Conservation (phyloP, 352 stramenopile species). For the Phytopythium litorale region DNA sequence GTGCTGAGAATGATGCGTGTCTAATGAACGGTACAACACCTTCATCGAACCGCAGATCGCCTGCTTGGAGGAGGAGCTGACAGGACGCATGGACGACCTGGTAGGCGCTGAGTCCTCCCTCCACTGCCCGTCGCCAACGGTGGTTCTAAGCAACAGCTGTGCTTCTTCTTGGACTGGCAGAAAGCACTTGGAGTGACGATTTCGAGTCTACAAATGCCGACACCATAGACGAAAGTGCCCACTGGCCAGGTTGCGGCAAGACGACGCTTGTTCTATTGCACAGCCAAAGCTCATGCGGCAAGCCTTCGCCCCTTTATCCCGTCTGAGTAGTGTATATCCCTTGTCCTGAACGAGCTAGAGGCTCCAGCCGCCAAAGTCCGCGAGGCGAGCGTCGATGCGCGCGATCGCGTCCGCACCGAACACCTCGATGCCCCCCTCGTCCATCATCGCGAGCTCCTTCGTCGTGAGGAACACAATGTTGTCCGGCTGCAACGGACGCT, state of each 20-base stretch:
- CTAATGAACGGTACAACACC: not conserved
- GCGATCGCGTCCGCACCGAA: slow-evolving; percentile 66
- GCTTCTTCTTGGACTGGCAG: not conserved
- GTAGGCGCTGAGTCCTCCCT: not conserved
- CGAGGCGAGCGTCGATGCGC: slow-evolving; percentile 60
- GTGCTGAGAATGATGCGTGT: not conserved
- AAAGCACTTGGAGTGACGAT: not conserved
- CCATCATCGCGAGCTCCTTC: slow-evolving; percentile 63
- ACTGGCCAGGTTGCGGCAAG: not conserved
- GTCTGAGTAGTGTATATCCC: slow-evolving; percentile 5
- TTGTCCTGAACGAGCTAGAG: not conserved
- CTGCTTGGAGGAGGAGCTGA: slow-evolving; percentile 7
- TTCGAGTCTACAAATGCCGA: not conserved
- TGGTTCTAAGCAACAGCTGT: not conserved
- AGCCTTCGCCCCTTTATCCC: not conserved
- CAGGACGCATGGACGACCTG: slow-evolving; percentile 6
- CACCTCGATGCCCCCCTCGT: slow-evolving; percentile 55
- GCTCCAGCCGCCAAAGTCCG: slow-evolving; percentile 58
- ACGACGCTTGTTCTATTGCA: not conserved
- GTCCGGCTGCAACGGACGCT: slow-evolving; percentile 64
- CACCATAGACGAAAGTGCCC: not conserved
- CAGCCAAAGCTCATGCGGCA: not conserved
- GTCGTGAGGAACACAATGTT: slow-evolving; percentile 87
- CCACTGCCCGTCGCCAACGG: not conserved
- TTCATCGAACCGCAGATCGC: not conserved